A percentile compares a stretch with the other conserved stretches of the same genome.
Evolutionary conservation across 257 asterid species (phyloP).

Genomic region (Ocimum tenuiflorum): DNA sequence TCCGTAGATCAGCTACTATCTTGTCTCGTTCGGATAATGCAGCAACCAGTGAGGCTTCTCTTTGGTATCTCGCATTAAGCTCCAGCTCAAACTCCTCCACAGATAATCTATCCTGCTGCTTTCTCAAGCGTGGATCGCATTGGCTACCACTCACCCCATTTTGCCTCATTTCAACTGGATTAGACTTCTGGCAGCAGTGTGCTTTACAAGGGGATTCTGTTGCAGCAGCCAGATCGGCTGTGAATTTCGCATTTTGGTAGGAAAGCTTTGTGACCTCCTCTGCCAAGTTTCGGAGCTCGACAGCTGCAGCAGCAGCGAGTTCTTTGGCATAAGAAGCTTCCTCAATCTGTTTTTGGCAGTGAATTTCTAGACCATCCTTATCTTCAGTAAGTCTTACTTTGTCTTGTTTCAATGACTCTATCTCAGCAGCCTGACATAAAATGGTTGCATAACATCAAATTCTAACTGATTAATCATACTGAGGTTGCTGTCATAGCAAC

Average conservation of each 20-base stretch:
- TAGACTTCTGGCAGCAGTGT: slow-evolving; percentile 39
- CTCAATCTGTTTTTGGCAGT: slow-evolving; percentile 46
- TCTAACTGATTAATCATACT: background rate
- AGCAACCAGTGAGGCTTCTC: slow-evolving; percentile 73
- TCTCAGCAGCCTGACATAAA: slow-evolving; percentile 56
- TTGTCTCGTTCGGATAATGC: slow-evolving; percentile 74
- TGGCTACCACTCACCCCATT: slow-evolving; percentile 23
- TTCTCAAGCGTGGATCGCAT: slow-evolving; percentile 29
- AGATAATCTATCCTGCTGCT: slow-evolving; percentile 40
- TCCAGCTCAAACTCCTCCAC: slow-evolving; percentile 60
- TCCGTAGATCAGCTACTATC: slow-evolving; percentile 62
- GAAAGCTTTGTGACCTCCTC: slow-evolving; percentile 78
- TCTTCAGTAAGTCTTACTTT: slow-evolving; percentile 46
- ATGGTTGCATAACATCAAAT: slow-evolving; percentile 11
- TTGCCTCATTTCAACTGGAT: slow-evolving; percentile 30
- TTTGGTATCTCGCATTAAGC: slow-evolving; percentile 54
- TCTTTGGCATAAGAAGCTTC: slow-evolving; percentile 79
- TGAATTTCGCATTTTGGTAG: slow-evolving; percentile 61
- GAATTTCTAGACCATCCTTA: slow-evolving; percentile 55
- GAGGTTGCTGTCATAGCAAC: background rate
- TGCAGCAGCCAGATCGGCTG: slow-evolving; percentile 42
- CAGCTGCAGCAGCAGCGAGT: slow-evolving; percentile 80
- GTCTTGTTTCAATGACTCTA: slow-evolving; percentile 68
- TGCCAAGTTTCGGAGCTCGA: slow-evolving; percentile 73
- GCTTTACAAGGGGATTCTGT: slow-evolving; percentile 36